Conservation (phyloP, 345 rosid genomes). For the Brassica carinata region DNA sequence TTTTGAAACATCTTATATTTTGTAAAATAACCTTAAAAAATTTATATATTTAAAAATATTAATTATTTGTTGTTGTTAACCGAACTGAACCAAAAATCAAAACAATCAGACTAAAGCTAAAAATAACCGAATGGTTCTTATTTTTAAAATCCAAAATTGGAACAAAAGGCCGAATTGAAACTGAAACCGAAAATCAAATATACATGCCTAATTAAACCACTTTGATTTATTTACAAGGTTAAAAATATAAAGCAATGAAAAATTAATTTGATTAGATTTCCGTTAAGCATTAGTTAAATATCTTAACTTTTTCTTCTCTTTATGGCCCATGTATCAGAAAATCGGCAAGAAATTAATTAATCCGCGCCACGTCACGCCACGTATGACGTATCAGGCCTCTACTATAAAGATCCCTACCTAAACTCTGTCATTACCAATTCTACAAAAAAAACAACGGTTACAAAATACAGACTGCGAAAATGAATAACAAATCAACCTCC, state of each 20-base stretch:
- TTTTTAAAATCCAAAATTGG: too few relatives aligned
- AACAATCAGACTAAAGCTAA: too few relatives aligned
- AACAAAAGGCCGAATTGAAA: too few relatives aligned
- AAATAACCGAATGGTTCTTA: too few relatives aligned
- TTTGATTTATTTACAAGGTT: not conserved
- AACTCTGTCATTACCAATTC: not conserved
- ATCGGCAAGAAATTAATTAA: not conserved
- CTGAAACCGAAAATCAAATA: not conserved
- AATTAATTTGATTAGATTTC: not conserved
- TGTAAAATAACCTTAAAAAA: too few relatives aligned
- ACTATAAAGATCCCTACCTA: not conserved
- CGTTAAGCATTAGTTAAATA: not conserved
- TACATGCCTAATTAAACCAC: not conserved
- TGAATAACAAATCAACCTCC: not conserved
- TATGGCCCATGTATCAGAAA: not conserved
- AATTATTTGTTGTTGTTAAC: not conserved
- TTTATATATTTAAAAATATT: too few relatives aligned
- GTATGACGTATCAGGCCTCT: not conserved
- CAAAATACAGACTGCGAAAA: not conserved
- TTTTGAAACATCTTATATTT: too few relatives aligned
- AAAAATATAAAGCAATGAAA: not conserved
- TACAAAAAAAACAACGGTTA: not conserved
- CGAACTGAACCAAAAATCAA: not conserved
- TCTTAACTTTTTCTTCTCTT: not conserved
- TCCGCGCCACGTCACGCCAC: not conserved